Base-by-base conservation (phyloP, 2,329 filamentous ascomycete genomes). In the Teratosphaeria destructans region DNA sequence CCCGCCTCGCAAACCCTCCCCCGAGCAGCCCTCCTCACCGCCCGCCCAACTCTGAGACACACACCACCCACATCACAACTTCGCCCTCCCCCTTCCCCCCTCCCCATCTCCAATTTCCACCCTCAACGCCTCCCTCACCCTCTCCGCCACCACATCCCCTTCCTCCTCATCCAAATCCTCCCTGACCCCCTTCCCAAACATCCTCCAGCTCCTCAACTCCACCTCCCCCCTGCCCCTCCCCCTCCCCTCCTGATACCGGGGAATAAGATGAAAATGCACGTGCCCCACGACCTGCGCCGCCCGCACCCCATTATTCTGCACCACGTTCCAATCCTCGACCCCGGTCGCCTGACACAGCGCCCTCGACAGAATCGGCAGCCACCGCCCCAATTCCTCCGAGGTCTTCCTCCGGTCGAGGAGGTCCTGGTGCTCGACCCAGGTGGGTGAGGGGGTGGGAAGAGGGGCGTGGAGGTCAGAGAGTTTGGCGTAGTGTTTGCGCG, bases 231-330 rank as follows among this genome's bases (percentile, higher is more conserved):
- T 65, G 77, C 78, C 60, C 82, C 82, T 75, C 23, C 52, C 32
- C 23, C 34, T 54, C 34, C 74, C 75, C 43, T 92, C 72, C 58
- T 72, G 70, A 64, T 72, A 91, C 43, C 93, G 78, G 0, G 93
- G 93, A 37, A 99, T 95, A 57, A 97, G 82, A 68, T 99, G 94
- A 72, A 95, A 97, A 74, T 99, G 93, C 55, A 95, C 87, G 73
- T 97, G 93, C 26, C 88, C 88, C 1, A 97, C 91, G 16, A 96
- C 90, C 76, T 97, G 93, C 2, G 91, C 91, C 2, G 93, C 93
- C 35, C 90, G 84, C 3, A 86, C 86, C 16, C 93, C 84, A 67
- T 96, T 97, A 72, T 97, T 97, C 77, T 97, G 93, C 59, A 97
- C 90, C 34, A 97, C 85, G 74, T 99, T 99, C 88, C 93, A 97